phyloP scores from a whole-genome alignment of 2,329 filamentous ascomycete genomes.

The Colletotrichum kahawae region DNA sequence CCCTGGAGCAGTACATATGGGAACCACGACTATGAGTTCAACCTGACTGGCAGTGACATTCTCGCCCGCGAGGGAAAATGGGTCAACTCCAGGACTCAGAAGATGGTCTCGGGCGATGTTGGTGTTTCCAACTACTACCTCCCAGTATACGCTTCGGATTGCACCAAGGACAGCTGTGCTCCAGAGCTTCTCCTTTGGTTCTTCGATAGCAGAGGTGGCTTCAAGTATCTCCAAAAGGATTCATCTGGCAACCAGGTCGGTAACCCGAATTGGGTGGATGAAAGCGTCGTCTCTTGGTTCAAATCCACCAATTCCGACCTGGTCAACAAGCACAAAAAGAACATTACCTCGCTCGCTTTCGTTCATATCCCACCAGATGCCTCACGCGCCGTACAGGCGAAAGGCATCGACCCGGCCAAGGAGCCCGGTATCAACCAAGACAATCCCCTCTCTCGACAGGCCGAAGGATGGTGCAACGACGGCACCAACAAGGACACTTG shows the following conservation, averaged over 20 bases:
- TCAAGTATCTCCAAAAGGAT: conserved; percentile 47
- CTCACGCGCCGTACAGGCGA: conserved; percentile 42
- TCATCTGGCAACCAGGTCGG: conserved; percentile 32
- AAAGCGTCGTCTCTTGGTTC: conserved; percentile 51
- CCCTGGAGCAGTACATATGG: conserved; percentile 74
- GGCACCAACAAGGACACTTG: conserved; percentile 42
- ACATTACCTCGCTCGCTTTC: conserved; percentile 51
- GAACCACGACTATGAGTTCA: conserved; percentile 70
- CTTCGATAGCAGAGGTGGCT: conserved; percentile 70
- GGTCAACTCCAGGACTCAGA: conserved; percentile 41
- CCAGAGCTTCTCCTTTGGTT: conserved; percentile 68
- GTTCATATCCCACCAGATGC: conserved; percentile 54
- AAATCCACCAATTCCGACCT: conserved; percentile 34
- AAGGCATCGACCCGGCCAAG: conserved; percentile 38
- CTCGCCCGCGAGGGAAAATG: conserved; percentile 45
- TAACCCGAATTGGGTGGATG: conserved; percentile 51
- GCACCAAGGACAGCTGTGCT: conserved; percentile 34
- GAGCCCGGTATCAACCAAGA: conserved; percentile 52
- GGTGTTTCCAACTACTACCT: conserved; percentile 55
- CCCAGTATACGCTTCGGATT: conserved; percentile 44
- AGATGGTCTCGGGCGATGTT: conserved; percentile 42
- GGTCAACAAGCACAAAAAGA: conserved; percentile 31
- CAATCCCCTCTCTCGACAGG: conserved; percentile 44
- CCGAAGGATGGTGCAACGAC: conserved; percentile 47
- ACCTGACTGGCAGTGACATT: conserved; percentile 55